Evolutionary conservation across 176 grass and related monocot genomes (phyloP), one percentile per base, ranked within the genome.

Genomic region (Paspalum vaginatum): DNA sequence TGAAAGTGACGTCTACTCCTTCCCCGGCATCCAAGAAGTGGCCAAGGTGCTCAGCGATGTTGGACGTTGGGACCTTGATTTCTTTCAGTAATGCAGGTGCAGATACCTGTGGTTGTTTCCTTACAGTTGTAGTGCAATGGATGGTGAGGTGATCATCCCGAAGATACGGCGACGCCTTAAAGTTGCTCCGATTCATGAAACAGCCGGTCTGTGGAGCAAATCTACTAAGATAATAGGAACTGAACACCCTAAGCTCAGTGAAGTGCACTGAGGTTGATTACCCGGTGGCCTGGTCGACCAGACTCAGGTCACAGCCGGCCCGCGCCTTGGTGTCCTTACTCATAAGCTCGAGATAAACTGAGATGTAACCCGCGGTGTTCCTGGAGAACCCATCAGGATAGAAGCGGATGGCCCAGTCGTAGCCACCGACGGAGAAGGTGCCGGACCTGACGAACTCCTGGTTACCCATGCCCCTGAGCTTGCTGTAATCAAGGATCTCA

Each of bases 1-100:
- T 40, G 44, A 89, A 85, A 4, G 44, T 57, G 2, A 89, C 83
- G 62, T 84, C 80, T 11, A 21, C 43, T 12, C 57, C 44, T 7
- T 79, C 65, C 12, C 52, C 27, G 0, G 8, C 8, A 0, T 70
- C 41, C 5, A 88, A 3, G 13, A 84, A 18, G 27, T 51, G 18
- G 6, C 64, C n/a, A 47, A 84, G 27, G 11, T 80, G 58, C 24
- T 9, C 39, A 9, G 38, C 4, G 8, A 75, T 17, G 12, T 68
- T 56, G 5, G 68, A 67, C 0, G 60, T 75, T 2, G 53, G 77
- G 8, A 58, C 68, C 16, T 21, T 12, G 7, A 68, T 55, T 5
- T 67, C 4, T 0, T 45, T 21, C n/a, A 7, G 15, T 1, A 11
- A 9, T 8, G 1, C 58, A 17, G 54, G 44, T 11, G 8, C 18